Base-by-base conservation (phyloP, 2,329 filamentous ascomycete species). In the Hymenoscyphus fraxineus region DNA sequence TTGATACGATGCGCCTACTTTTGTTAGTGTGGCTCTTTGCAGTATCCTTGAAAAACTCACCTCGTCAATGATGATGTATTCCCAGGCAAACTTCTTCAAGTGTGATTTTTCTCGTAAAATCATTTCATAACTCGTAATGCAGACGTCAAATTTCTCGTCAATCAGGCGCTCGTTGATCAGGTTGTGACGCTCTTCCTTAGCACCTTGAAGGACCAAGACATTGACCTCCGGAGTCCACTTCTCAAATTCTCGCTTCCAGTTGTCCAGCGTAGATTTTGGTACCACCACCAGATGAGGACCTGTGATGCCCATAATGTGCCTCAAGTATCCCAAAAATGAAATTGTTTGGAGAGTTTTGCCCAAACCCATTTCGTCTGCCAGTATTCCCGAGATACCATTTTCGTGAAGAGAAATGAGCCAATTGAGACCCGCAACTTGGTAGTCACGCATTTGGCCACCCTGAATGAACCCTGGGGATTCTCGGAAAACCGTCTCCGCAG, bases 1-100 rank as follows among this genome's bases (percentile, higher is more conserved):
- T 99, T 99, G 85, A 99, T 99, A 66, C 95, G 92, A 78, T 99
- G 95, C 1, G 95, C 89, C 74, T 77, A 54, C 31, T 32, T 41
- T 13, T 40, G 59, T 68, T 67, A 70, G 66, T 51, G 64, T 59
- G 39, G 64, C 16, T 39, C 6, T 27, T 59, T 13, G 7, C 13
- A 35, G 35, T 10, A 10, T 35, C 35, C 35, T 35, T 35, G 35
- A 35, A 35, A 35, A 35, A 64, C 69, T 57, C 71, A 75, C 87
- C 79, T 99, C 95, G 73, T 99, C 95, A 69, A 99, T 97, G 71
- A 99, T 97, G 77, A 99, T 99, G 78, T 99, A 99, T 77, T 99
- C 94, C 95, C 95, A 99, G 0, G 95, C 93, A 76, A 99, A 96
- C 77, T 98, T 98, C 80, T 95, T 97, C 70, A 99, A 78, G 71